Conservation (phyloP, 352 stramenopile species). For the Pythium aristosporum region DNA sequence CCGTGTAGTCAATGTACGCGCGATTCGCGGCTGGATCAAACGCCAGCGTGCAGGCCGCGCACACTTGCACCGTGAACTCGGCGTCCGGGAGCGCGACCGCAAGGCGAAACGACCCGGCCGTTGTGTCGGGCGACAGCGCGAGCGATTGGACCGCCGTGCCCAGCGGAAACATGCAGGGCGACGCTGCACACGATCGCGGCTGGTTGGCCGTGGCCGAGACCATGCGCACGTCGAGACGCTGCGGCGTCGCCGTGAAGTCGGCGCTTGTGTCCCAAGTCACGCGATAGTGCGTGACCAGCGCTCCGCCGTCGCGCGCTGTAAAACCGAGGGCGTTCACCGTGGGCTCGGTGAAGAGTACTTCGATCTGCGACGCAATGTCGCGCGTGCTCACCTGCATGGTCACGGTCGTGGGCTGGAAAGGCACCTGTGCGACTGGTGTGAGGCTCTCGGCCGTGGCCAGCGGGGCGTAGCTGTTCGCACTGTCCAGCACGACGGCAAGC, state of each 20-base stretch:
- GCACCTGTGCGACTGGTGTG: constrained; percentile 44
- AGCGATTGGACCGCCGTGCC: constrained; percentile 92
- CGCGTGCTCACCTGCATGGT: constrained; percentile 73
- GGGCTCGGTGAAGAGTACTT: constrained; percentile 72
- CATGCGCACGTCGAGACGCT: constrained; percentile 59
- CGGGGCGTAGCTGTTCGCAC: constrained; percentile 11
- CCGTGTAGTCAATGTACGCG: constrained; percentile 66
- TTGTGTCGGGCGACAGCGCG: constrained; percentile 59
- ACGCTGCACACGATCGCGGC: constrained; percentile 31
- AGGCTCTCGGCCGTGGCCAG: constrained; percentile 34
- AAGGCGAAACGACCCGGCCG: constrained; percentile 69
- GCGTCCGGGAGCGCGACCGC: constrained; percentile 34
- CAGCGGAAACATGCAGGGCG: constrained; percentile 84
- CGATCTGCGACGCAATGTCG: constrained; percentile 75
- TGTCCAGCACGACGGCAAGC: constrained; percentile 45
- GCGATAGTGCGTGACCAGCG: constrained; percentile 61
- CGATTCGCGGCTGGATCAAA: constrained; percentile 38
- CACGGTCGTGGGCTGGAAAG: constrained; percentile 69
- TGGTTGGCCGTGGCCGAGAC: constrained; percentile 26
- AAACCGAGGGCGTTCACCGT: constrained; percentile 73
- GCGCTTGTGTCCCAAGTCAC: constrained; percentile 54
- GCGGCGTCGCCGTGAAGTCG: constrained; percentile 37
- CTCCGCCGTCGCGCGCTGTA: constrained; percentile 43
- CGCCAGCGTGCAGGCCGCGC: constrained; percentile 36
- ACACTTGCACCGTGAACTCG: constrained; percentile 37